phyloP scores from a whole-genome alignment of 441 rosid species.

The Populus hybrid region DNA sequence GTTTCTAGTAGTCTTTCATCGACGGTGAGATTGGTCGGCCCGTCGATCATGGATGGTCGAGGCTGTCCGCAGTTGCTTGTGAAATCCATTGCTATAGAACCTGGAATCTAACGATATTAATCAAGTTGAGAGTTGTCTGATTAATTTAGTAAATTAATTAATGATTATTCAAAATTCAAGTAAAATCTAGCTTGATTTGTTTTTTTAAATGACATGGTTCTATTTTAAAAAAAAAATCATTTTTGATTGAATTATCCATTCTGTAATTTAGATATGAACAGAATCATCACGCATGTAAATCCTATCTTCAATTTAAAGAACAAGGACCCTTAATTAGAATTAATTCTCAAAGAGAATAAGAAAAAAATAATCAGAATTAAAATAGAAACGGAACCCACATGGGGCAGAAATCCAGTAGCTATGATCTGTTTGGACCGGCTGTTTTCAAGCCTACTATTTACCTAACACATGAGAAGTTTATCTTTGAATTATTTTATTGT shows the following conservation, averaged over 20 bases:
- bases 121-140: too few species aligned
- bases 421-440: conserved; percentile 5
- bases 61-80: neutral
- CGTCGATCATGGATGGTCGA: neutral
- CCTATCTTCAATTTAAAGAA: neutral
- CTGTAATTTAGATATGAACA: too few species aligned
- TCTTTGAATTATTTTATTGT: neutral
- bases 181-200: too few species aligned
- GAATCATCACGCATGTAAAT: too few species aligned
- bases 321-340: neutral
- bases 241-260: too few species aligned
- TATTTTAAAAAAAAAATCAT: too few species aligned
- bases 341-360: neutral
- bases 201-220: too few species aligned
- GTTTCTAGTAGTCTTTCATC: neutral
- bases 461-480: conserved; percentile 21
- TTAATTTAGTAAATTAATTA: too few species aligned
- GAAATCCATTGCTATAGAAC: too few species aligned
- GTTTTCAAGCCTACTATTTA: neutral
- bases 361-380: neutral
- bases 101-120: too few species aligned
- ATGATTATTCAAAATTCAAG: too few species aligned
- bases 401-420: neutral
- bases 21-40: neutral
- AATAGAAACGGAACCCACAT: neutral